Base-by-base conservation (phyloP, 2,329 filamentous ascomycete genomes). In the Chrysoporthe deuterocubensis region DNA sequence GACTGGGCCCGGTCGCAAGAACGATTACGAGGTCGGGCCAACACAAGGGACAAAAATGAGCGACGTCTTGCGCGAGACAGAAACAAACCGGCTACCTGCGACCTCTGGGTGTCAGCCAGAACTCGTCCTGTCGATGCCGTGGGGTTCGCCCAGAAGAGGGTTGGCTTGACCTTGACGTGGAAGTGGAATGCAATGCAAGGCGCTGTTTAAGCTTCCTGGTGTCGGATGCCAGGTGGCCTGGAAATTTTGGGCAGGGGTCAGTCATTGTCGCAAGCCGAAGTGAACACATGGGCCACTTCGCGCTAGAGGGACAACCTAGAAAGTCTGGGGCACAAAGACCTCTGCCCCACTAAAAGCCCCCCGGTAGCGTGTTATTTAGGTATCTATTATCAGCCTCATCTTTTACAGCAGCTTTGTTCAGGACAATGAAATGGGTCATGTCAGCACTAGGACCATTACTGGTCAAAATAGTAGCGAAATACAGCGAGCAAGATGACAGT, bases 201-300 rank as follows among this genome's bases (percentile, higher is more conserved):
- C 40, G 16, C 57, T 44, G 37, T 44, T 60, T 60, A 60, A 60
- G 57, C 37, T 60, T 60, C 40, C 18, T 60, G 8, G 18, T 43
- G 56, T 58, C 76, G 37, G 8, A 57, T 56, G 62, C 62, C 62
- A 64, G 62, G 77, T 78, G 77, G 77, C 77, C 77, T 78, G 75
- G 71, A 78, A 76, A 76, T 72, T 71, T 69, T 50, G 60, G 68
- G 71, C 70, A 71, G 66, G 73, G 74, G 72, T 72, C 71, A 57
- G 72, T 61, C 37, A 42, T 46, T n/a, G 43, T 7, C 16, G 42
- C 59, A 34, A 34, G 21, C 42, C 7, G 59, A 61, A 61, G 59
- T 61, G 59, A 61, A 61, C 59, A 61, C 42, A 61, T 61, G 59
- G 59, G 59, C 59, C 59, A 61, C 59, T 61, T 48, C 34, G 18